Conservation (phyloP, 1,139 yeast genomes). For the Yamadazyma atmosphaerica region DNA sequence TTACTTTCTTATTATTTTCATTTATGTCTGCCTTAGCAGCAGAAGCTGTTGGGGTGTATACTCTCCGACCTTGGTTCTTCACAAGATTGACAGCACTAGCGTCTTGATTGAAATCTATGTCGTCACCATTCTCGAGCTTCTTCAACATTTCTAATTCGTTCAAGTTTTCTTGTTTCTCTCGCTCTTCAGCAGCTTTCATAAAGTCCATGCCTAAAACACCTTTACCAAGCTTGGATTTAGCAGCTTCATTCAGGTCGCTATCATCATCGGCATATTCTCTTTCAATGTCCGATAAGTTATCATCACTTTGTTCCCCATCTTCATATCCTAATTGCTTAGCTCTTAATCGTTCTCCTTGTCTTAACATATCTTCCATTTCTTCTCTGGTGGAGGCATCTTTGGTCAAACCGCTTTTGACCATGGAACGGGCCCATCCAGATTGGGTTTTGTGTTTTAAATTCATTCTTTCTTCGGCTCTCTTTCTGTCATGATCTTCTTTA, state of each 20-base stretch:
- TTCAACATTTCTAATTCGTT: constrained; percentile 53
- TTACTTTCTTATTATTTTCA: constrained; percentile 38
- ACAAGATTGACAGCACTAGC: constrained; percentile 45
- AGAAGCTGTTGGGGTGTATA: constrained; percentile 71
- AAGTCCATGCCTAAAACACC: constrained; percentile 94
- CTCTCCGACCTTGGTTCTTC: constrained; percentile 76
- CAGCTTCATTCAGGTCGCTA: constrained; percentile 24
- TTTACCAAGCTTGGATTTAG: constrained; percentile 59
- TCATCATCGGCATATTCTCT: constrained; percentile 39
- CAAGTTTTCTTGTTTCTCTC: constrained; percentile 55
- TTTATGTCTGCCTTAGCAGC: constrained; percentile 43
- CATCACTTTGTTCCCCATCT: constrained; percentile 54
- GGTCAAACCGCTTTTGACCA: constrained; percentile 87
- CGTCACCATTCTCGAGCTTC: constrained; percentile 43
- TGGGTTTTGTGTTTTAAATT: constrained; percentile 84
- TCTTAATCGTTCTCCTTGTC: constrained; percentile 79
- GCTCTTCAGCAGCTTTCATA: constrained; percentile 83
- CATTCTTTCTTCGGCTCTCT: constrained; percentile 92
- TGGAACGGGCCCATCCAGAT: constrained; percentile 86
- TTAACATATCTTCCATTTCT: constrained; percentile 91
- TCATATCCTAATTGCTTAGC: constrained; percentile 71
- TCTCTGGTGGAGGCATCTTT: constrained; percentile 82
- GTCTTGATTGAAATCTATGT: constrained; percentile 31
- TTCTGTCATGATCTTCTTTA: constrained; percentile 66
- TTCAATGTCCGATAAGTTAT: constrained; percentile 53